Percentiles rank a stretch among this genome's conserved stretches.
These are phyloP conservation scores for Pseudoturritis turrita DNA, from an alignment of 345 rosid species.

Conservation along the genomic window DNA sequence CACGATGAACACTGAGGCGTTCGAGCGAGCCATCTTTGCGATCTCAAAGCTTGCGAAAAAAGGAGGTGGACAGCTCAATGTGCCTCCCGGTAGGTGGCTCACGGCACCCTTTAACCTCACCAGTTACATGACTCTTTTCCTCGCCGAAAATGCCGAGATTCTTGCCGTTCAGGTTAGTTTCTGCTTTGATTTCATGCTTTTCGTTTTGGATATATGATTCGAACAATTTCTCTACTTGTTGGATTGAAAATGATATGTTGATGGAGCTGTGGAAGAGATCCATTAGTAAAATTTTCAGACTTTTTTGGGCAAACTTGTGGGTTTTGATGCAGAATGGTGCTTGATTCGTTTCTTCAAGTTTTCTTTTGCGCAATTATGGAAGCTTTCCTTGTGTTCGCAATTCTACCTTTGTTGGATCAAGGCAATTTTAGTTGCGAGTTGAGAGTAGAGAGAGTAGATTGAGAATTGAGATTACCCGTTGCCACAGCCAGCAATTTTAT, in stretches of 20 bases:
- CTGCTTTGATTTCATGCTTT: neutral
- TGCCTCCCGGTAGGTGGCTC: conserved; percentile 89
- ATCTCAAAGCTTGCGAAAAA: conserved; percentile 67
- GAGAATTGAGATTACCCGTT: neutral
- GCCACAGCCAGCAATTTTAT: neutral
- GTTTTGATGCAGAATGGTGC: neutral
- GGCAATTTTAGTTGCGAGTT: neutral
- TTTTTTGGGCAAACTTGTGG: neutral
- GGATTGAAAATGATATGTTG: neutral
- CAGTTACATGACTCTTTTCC: conserved; percentile 89
- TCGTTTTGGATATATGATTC: no score
- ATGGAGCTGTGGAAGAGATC: neutral
- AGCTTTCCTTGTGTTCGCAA: neutral
- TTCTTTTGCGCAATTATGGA: neutral
- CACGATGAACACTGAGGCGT: conserved; percentile 76
- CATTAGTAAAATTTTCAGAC: neutral
- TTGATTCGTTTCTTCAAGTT: neutral
- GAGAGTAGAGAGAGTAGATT: neutral
- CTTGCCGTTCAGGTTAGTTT: conserved; percentile 67
- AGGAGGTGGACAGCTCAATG: conserved; percentile 95
- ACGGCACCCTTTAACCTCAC: conserved; percentile 95
- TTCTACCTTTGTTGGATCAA: neutral
- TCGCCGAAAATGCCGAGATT: conserved; percentile 77
- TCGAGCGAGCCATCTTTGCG: conserved; percentile 67
- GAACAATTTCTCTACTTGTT: no score